Conservation (phyloP, 352 stramenopile genomes). For the Saprolegnia diclina region DNA sequence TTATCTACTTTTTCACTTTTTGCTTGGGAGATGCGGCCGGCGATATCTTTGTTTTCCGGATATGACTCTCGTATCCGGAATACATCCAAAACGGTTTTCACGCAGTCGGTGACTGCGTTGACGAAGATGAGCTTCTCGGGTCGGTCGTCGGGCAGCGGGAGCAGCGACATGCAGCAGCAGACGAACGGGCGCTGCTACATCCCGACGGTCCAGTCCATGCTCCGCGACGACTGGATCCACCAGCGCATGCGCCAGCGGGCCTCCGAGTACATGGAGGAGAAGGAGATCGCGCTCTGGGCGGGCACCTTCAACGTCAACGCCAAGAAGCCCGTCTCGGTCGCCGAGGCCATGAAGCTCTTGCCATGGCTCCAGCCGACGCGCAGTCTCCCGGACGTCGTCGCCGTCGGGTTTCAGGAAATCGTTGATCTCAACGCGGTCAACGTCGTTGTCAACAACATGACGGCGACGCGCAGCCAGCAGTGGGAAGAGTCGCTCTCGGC, state of each 20-base stretch:
- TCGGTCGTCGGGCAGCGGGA: too few relatives aligned
- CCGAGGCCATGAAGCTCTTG: conserved; percentile 49
- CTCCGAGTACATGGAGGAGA: conserved; percentile 57
- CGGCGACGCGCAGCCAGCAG: conserved; percentile 79
- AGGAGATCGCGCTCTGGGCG: conserved; percentile 49
- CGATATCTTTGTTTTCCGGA: background rate
- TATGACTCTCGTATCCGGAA: background rate
- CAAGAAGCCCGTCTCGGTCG: conserved; percentile 90
- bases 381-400: conserved; percentile 49
- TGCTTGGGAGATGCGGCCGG: background rate
- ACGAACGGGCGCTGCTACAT: conserved; percentile 69
- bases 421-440: conserved; percentile 99
- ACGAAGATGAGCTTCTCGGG: background rate
- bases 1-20: too few relatives aligned
- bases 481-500: conserved; percentile 87
- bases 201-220: conserved; percentile 76
- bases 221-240: conserved; percentile 84
- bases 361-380: conserved; percentile 52
- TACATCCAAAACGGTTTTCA: background rate
- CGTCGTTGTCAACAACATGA: conserved; percentile 97
- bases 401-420: conserved; percentile 96
- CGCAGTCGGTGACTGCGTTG: background rate
- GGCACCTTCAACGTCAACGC: conserved; percentile 99
- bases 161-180: background rate
- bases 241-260: conserved; percentile 62